phyloP scores from a whole-genome alignment of 768 basidiomycete species.

The Termitomyces sp. region DNA sequence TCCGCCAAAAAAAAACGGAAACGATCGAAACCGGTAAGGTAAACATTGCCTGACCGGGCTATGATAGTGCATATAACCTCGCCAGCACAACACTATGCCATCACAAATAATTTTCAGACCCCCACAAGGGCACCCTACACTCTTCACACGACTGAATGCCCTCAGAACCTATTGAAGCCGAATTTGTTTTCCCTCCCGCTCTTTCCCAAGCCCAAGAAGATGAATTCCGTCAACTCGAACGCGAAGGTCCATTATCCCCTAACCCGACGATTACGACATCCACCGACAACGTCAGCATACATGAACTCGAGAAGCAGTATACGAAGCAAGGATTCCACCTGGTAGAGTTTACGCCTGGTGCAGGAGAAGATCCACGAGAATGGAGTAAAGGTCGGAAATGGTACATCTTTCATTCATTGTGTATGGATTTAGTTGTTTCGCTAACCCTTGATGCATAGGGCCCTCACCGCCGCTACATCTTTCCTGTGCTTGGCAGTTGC shows the following conservation, averaged over 20 bases:
- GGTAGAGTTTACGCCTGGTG: conserved; percentile 7
- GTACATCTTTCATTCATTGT: neutral
- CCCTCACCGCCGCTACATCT: conserved; percentile 9
- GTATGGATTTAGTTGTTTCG: neutral
- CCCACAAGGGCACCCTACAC: neutral
- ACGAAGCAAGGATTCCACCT: conserved; percentile 2
- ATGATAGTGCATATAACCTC: neutral
- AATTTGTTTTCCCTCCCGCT: conserved; percentile 6
- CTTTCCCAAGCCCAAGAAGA: conserved; percentile 9
- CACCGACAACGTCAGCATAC: conserved; percentile 3
- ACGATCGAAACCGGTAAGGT: conserved; percentile 4
- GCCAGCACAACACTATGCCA: neutral
- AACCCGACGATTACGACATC: neutral
- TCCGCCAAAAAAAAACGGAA: neutral
- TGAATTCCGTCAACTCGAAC: conserved; percentile 7
- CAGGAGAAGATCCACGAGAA: conserved; percentile 12
- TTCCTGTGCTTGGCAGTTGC: conserved; percentile 35
- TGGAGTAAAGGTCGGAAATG: conserved; percentile 3
- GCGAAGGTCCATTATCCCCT: conserved; percentile 6
- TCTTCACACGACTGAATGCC: conserved; percentile 1
- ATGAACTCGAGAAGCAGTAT: conserved; percentile 8
- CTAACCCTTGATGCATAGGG: neutral
- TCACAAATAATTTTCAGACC: neutral
- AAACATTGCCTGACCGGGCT: neutral
- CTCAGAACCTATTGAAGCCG: conserved; percentile 10